Evolutionary conservation across 139 green algal genomes (phyloP).

Genomic region (Monoraphidium neglectum): DNA sequence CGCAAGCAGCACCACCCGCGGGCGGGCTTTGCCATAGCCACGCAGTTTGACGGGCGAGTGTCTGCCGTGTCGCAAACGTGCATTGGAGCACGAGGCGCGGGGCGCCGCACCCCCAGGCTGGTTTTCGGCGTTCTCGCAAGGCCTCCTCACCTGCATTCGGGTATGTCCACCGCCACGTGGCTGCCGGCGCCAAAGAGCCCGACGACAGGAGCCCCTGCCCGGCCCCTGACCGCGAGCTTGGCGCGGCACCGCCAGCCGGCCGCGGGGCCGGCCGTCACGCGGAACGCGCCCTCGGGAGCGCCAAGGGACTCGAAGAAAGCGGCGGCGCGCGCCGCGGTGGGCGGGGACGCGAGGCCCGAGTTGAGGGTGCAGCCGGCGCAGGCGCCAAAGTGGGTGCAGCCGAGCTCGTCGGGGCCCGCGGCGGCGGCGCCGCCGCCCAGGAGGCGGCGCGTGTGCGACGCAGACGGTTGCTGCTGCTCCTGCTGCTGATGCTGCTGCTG

Average conservation of each 20-base stretch:
- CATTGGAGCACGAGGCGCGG: no score
- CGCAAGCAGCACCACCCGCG: no score
- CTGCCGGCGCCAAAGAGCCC: conserved; percentile 50
- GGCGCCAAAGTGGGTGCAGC: conserved; percentile 52
- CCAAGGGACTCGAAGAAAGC: conserved; percentile 35
- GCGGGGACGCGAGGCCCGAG: conserved; percentile 29
- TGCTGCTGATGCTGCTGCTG: no score
- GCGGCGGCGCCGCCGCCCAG: no score
- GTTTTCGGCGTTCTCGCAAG: no score
- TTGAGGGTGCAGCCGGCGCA: conserved; percentile 61
- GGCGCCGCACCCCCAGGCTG: no score
- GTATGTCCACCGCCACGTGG: conserved; percentile 51
- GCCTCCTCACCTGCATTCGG: conserved; percentile 40
- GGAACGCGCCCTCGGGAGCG: conserved; percentile 3
- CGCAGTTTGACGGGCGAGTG: no score
- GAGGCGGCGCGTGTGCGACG: no score
- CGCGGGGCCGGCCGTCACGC: neutral
- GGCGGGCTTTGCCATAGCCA: no score
- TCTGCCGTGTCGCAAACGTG: no score
- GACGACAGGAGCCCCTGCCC: conserved; percentile 6
- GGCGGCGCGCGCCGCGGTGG: conserved; percentile 28
- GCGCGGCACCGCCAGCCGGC: conserved; percentile 56
- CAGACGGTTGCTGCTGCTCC: no score
- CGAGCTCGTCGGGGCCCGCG: conserved; percentile 40
- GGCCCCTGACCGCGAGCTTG: conserved; percentile 57